A percentile compares a stretch with the other conserved stretches of the same genome.
Conservation (phyloP, 495 filamentous ascomycete species). For the Daldinia loculata region DNA sequence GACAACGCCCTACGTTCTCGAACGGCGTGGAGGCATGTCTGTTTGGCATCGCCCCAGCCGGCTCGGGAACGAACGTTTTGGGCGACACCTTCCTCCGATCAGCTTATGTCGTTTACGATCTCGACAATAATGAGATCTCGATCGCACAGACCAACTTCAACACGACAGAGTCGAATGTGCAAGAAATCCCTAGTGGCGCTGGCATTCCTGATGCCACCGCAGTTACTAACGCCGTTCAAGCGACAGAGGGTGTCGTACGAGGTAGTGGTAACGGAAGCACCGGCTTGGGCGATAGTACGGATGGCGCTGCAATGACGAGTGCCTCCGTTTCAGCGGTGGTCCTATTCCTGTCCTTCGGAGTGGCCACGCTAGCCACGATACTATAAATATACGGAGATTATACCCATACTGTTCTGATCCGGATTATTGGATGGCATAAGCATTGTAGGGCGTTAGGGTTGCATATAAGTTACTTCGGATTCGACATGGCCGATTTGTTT, state of each 20-base stretch:
- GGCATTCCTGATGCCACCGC: conserved; percentile 75
- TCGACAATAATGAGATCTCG: conserved; percentile 86
- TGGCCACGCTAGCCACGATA: conserved; percentile 19
- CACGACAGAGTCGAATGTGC: conserved; percentile 66
- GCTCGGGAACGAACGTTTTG: conserved; percentile 71
- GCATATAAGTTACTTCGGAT: conserved; percentile 3
- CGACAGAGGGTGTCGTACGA: conserved; percentile 50
- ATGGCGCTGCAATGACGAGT: conserved; percentile 4
- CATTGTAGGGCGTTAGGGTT: conserved; percentile 35
- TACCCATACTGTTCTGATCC: conserved; percentile 9
- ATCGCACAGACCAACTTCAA: conserved; percentile 89
- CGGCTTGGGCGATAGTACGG: conserved; percentile 10
- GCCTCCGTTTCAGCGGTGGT: conserved; percentile 17
- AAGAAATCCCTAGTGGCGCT: conserved; percentile 75
- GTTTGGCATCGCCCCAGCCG: conserved; percentile 80
- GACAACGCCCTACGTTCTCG: conserved; percentile 62
- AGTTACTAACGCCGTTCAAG: conserved; percentile 71
- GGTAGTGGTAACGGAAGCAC: conserved; percentile 36
- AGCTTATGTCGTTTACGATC: conserved; percentile 92
- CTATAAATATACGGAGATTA: conserved; percentile 6
- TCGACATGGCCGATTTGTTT: background rate
- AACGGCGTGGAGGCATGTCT: conserved; percentile 71
- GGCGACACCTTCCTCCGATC: conserved; percentile 94
- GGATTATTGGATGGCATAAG: conserved; percentile 19
- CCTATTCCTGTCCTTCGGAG: conserved; percentile 25